These are phyloP conservation scores for Cairneyella variabilis DNA, from an alignment of 495 filamentous ascomycete species.

Conservation along the genomic window DNA sequence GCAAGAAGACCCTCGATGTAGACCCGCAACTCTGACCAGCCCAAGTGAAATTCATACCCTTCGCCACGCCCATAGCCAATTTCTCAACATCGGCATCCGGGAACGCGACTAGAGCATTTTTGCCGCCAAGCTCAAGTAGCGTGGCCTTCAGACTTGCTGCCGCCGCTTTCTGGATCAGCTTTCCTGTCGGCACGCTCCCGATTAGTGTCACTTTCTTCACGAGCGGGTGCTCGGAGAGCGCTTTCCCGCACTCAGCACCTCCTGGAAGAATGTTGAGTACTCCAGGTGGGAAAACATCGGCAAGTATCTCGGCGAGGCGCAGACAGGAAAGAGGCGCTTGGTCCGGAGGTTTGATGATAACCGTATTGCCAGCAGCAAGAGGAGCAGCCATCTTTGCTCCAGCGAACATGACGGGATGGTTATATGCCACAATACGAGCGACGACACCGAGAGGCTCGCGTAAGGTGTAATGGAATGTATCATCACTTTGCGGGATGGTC, in stretches of 20 bases:
- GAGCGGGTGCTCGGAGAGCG: slow-evolving; percentile 75
- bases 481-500: slow-evolving; percentile 29
- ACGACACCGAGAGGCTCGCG: slow-evolving; percentile 35
- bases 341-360: slow-evolving; percentile 90
- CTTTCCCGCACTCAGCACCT: slow-evolving; percentile 80
- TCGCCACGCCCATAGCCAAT: not conserved
- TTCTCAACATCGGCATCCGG: slow-evolving; percentile 82
- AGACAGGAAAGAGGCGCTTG: slow-evolving; percentile 89
- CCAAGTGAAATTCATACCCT: slow-evolving; percentile 7
- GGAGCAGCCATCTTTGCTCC: slow-evolving; percentile 83
- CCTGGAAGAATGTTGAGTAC: slow-evolving; percentile 93
- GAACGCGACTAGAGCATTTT: slow-evolving; percentile 66
- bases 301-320: slow-evolving; percentile 70
- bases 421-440: slow-evolving; percentile 17
- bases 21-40: slow-evolving; percentile 91
- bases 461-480: slow-evolving; percentile 21
- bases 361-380: slow-evolving; percentile 78
- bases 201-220: slow-evolving; percentile 97
- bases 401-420: slow-evolving; percentile 33
- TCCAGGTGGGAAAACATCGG: slow-evolving; percentile 91
- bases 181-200: slow-evolving; percentile 82
- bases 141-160: slow-evolving; percentile 93
- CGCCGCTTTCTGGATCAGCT: slow-evolving; percentile 88
- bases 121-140: slow-evolving; percentile 91
- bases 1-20: slow-evolving; percentile 90